A percentile compares a stretch with the other conserved stretches of the same genome.
These are phyloP conservation scores for Paramyrothecium sp. DNA, from an alignment of 2,329 filamentous ascomycete species.

Conservation along the genomic window DNA sequence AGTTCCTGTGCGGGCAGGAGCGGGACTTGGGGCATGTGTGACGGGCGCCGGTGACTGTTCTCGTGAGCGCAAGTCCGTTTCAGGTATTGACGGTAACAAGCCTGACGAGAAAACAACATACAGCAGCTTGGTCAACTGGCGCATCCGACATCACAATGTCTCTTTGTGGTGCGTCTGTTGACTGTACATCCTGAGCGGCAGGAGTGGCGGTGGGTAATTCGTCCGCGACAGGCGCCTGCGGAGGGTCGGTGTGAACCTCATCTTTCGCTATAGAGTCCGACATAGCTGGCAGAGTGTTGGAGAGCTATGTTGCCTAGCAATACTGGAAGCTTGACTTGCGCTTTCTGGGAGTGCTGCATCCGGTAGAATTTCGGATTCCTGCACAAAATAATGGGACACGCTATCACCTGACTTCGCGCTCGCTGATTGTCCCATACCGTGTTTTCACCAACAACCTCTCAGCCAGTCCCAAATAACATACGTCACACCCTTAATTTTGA, in stretches of 20 bases:
- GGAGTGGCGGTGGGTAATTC: constrained; percentile 14
- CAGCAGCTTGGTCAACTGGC: constrained; percentile 36
- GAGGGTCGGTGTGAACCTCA: constrained; percentile 15
- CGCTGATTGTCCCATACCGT: constrained; percentile 1
- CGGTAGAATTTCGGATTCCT: constrained; percentile 19
- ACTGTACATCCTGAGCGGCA: neutral
- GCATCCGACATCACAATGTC: constrained; percentile 45
- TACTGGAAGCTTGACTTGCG: neutral
- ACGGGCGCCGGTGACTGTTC: constrained; percentile 34
- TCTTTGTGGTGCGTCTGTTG: constrained; percentile 23
- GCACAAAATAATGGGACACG: constrained; percentile 2
- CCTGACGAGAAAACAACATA: constrained; percentile 19
- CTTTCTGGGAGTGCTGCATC: neutral
- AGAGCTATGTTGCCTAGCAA: neutral
- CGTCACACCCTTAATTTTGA: neutral
- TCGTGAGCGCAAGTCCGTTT: constrained; percentile 11
- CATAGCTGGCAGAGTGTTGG: constrained; percentile 16
- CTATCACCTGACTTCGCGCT: constrained; percentile 40
- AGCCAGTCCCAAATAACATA: neutral
- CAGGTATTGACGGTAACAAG: constrained; percentile 2
- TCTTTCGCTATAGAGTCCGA: constrained; percentile 23
- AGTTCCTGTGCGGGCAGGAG: constrained; percentile 46
- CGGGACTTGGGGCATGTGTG: constrained; percentile 37
- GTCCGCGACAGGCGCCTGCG: constrained; percentile 15
- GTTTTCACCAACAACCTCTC: neutral